A percentile compares a stretch with the other conserved stretches of the same genome.
phyloP scores from a whole-genome alignment of 352 stramenopile species.

The Aphanomyces invadans region DNA sequence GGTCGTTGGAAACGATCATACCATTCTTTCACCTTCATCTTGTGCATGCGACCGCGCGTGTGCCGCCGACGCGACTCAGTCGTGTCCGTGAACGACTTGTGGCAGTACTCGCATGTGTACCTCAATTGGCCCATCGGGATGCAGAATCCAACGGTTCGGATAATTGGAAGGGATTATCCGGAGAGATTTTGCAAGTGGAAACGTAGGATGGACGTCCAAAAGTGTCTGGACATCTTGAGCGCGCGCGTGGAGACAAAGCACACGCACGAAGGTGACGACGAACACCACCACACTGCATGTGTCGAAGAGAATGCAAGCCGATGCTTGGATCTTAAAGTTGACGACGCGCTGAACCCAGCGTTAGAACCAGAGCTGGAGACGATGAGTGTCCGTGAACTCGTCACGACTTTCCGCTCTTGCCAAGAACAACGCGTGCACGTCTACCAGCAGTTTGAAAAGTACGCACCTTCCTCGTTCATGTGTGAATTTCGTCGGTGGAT shows the following conservation, averaged over 20 bases:
- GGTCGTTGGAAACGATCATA: slow-evolving; percentile 55
- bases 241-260: slow-evolving; percentile 48
- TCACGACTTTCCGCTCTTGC: slow-evolving; percentile 39
- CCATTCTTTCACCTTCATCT: slow-evolving; percentile 77
- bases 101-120: slow-evolving; percentile 70
- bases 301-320: slow-evolving; percentile 26
- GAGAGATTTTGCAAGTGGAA: background rate
- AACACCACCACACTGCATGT: background rate
- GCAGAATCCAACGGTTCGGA: background rate
- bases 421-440: slow-evolving; percentile 64
- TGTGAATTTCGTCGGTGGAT: background rate
- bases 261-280: slow-evolving; percentile 32
- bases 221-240: slow-evolving; percentile 56
- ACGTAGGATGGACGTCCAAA: slow-evolving; percentile 52
- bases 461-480: background rate
- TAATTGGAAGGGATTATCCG: background rate
- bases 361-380: background rate
- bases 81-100: slow-evolving; percentile 76
- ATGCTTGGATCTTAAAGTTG: slow-evolving; percentile 19
- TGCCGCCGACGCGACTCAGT: slow-evolving; percentile 59
- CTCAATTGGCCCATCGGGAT: slow-evolving; percentile 28
- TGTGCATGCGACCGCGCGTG: slow-evolving; percentile 59
- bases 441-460: slow-evolving; percentile 58
- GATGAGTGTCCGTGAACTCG: slow-evolving; percentile 26
- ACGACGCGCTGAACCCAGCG: background rate